phyloP scores from a whole-genome alignment of 139 green algal species.

The Monoraphidium neglectum region DNA sequence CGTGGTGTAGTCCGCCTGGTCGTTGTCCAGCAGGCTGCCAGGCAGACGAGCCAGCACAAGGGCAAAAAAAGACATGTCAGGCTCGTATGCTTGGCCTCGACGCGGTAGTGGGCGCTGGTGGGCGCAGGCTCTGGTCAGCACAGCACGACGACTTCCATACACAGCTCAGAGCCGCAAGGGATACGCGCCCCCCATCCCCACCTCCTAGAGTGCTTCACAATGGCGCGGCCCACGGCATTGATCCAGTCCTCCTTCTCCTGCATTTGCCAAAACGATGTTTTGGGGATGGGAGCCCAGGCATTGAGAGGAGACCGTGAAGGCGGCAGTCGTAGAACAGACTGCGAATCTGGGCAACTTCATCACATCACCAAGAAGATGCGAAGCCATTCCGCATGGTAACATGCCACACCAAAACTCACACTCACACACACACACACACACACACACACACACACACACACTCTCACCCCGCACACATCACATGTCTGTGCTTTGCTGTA shows the following conservation, averaged over 20 bases:
- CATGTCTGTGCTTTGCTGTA: slow-evolving; percentile 9
- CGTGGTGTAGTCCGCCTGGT: slow-evolving; percentile 69
- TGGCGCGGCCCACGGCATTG: slow-evolving; percentile 94
- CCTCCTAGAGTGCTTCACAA: slow-evolving; percentile 87
- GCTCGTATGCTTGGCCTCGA: not conserved
- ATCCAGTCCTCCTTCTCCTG: slow-evolving; percentile 99
- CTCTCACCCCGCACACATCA: not conserved
- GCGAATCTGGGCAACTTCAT: no score
- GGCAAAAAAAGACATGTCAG: no score
- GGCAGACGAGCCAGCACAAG: not conserved
- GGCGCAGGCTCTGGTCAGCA: not conserved
- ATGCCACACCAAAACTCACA: not conserved
- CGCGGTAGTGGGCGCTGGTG: not conserved
- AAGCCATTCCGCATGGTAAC: no score
- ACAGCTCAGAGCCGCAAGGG: not conserved
- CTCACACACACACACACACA: not conserved
- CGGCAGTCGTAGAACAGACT: no score
- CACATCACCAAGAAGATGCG: no score
- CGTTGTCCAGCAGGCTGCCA: slow-evolving; percentile 68
- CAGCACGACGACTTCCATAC: not conserved
- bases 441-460: not conserved
- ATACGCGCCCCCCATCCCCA: not conserved
- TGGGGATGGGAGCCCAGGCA: no score
- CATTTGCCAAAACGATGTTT: no score
- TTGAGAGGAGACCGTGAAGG: no score